Conservation (phyloP, 805 yeast genomes). For the Kuraishia hungarica region DNA sequence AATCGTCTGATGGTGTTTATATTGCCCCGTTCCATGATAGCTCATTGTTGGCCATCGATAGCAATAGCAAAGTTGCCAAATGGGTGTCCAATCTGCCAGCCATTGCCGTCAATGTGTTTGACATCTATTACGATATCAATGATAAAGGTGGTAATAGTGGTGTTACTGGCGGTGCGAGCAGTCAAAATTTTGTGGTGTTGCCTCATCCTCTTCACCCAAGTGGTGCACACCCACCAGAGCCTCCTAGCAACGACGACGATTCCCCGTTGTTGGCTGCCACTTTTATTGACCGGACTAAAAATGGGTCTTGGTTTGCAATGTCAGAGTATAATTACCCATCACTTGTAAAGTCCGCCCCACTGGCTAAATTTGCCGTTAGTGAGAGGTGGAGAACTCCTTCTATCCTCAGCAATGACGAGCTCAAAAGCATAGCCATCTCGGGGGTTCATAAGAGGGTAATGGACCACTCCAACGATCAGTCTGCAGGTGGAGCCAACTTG, state of each 20-base stretch:
- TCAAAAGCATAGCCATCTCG: constrained; percentile 31
- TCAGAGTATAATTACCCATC: constrained; percentile 74
- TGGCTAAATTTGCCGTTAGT: constrained; percentile 49
- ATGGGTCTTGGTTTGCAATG: constrained; percentile 80
- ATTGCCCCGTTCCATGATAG: constrained; percentile 81
- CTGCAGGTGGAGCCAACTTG: too few species aligned
- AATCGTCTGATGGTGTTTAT: constrained; percentile 64
- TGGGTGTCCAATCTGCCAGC: constrained; percentile 76
- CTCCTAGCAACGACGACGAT: neutral
- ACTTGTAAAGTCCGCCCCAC: constrained; percentile 70
- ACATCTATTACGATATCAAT: constrained; percentile 36
- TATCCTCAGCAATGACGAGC: constrained; percentile 26
- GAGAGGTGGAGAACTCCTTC: constrained; percentile 34
- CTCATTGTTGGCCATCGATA: constrained; percentile 68
- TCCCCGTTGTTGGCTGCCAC: constrained; percentile 30
- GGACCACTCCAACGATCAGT: neutral
- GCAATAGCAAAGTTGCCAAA: constrained; percentile 56
- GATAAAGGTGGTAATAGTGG: constrained; percentile 13
- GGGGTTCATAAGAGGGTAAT: constrained; percentile 37
- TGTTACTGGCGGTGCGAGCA: constrained; percentile 7
- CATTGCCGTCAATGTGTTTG: constrained; percentile 72
- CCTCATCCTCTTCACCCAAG: constrained; percentile 59
- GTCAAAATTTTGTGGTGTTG: constrained; percentile 36
- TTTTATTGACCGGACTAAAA: constrained; percentile 54
- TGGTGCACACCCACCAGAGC: constrained; percentile 7